Conservation (phyloP, 257 asterid species). For the Lavandula angustifolia region DNA sequence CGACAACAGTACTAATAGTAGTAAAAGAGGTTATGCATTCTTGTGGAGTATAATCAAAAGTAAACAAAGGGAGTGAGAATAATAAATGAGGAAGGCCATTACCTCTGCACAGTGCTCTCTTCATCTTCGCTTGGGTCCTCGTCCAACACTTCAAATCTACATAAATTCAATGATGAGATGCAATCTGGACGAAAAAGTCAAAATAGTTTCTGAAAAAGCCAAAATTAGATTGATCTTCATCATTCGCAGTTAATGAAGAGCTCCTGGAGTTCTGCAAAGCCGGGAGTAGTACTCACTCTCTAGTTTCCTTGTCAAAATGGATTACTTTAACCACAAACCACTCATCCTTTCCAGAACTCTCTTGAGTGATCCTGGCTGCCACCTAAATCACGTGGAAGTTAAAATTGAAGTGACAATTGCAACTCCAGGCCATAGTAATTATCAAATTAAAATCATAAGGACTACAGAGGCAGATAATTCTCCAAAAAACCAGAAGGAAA, state of each 20-base stretch:
- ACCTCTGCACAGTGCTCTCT: conserved; percentile 93
- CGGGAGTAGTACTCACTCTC: conserved; percentile 58
- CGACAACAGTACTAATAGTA: not conserved
- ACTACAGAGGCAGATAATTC: conserved; percentile 6
- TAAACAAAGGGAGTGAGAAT: not conserved
- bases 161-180: conserved; percentile 19
- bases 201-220: not conserved
- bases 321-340: conserved; percentile 96
- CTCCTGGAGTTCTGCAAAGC: conserved; percentile 3
- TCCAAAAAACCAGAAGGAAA: not conserved
- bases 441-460: conserved; percentile 9
- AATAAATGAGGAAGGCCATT: conserved; percentile 8
- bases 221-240: conserved; percentile 4
- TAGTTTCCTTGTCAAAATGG: conserved; percentile 89
- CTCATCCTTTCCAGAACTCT: conserved; percentile 87
- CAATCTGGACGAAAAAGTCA: conserved; percentile 5
- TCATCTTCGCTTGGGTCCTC: conserved; percentile 99
- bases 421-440: conserved; percentile 12
- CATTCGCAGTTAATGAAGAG: not conserved
- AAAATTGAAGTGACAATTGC: conserved; percentile 1
- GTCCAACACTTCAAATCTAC: conserved; percentile 91
- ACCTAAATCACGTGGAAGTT: conserved; percentile 50
- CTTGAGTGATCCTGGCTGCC: conserved; percentile 91
- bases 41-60: conserved; percentile 6
- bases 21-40: not conserved